phyloP scores from a whole-genome alignment of 208 protist species.

The Trypanosoma brucei region DNA sequence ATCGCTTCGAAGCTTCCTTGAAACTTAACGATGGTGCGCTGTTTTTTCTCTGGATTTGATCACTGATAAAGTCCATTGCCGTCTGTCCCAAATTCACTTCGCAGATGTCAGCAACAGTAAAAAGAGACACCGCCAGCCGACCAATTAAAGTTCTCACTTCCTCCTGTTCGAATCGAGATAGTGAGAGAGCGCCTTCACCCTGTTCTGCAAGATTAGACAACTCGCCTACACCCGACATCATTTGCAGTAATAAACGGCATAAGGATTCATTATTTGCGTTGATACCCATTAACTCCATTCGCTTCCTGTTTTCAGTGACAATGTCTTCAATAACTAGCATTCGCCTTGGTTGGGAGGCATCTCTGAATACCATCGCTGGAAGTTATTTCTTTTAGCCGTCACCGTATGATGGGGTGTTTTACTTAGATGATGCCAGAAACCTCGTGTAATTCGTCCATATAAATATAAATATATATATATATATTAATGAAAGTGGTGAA shows the following conservation, averaged over 20 bases:
- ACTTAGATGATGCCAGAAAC: too few relatives aligned
- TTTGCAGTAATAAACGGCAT: slow-evolving; percentile 55
- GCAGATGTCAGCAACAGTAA: slow-evolving; percentile 53
- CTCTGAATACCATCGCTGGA: not conserved
- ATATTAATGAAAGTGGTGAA: too few relatives aligned
- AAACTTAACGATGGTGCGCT: slow-evolving; percentile 1
- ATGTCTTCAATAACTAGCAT: slow-evolving; percentile 45
- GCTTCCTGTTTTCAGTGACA: slow-evolving; percentile 41
- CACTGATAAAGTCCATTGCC: slow-evolving; percentile 32
- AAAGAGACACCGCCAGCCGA: slow-evolving; percentile 48
- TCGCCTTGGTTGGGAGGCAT: slow-evolving; percentile 14
- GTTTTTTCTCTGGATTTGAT: slow-evolving; percentile 30
- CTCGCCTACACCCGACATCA: slow-evolving; percentile 76
- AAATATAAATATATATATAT: too few relatives aligned
- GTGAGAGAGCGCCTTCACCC: slow-evolving; percentile 30
- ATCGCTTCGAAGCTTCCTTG: slow-evolving; percentile 4
- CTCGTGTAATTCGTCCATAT: too few relatives aligned
- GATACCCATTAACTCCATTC: slow-evolving; percentile 32
- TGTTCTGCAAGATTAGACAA: slow-evolving; percentile 40
- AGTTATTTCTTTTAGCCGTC: not conserved
- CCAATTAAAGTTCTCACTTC: slow-evolving; percentile 59
- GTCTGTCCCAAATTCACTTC: slow-evolving; percentile 48
- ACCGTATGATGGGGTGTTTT: not conserved
- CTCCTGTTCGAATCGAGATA: slow-evolving; percentile 68
- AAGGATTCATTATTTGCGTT: slow-evolving; percentile 26